Conservation (phyloP, 192 early-diverging fungal species). For the Podila minutissima region DNA sequence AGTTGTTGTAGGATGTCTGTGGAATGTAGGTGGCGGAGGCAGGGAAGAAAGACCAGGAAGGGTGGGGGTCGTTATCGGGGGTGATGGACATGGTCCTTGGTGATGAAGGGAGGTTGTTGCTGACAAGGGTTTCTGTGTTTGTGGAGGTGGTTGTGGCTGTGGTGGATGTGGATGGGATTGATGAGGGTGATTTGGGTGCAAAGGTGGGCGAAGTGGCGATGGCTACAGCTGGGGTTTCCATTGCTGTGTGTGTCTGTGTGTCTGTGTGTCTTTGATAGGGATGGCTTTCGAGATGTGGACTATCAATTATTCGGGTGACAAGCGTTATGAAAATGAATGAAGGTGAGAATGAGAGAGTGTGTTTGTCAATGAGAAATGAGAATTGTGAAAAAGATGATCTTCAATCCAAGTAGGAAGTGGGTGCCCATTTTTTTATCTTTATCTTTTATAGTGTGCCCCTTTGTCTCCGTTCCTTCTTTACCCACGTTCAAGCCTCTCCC, state of each 20-base stretch:
- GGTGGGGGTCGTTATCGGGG: constrained; percentile 37
- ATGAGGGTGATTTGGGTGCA: not conserved
- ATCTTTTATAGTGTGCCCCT: not conserved
- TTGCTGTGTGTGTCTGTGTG: constrained; percentile 4
- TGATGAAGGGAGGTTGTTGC: not conserved
- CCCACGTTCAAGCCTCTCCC: constrained; percentile 5
- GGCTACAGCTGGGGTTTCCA: not conserved
- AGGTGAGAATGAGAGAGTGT: not conserved
- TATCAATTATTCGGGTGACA: not conserved
- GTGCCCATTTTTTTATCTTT: not conserved
- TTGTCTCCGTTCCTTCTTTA: not conserved
- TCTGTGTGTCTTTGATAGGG: not conserved
- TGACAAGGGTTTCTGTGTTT: not conserved
- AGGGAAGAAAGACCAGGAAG: constrained; percentile 48
- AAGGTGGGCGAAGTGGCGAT: not conserved
- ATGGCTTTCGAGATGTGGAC: not conserved
- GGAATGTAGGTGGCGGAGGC: constrained; percentile 42
- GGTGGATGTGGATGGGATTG: not conserved
- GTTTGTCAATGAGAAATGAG: not conserved
- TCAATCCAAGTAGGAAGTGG: not conserved
- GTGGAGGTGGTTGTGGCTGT: constrained; percentile 1
- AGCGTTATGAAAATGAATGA: not conserved
- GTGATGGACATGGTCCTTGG: not conserved
- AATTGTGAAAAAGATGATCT: not conserved
- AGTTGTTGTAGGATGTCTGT: not conserved